phyloP scores from a whole-genome alignment of 768 basidiomycete species.

The Agaricus subrufescens region DNA sequence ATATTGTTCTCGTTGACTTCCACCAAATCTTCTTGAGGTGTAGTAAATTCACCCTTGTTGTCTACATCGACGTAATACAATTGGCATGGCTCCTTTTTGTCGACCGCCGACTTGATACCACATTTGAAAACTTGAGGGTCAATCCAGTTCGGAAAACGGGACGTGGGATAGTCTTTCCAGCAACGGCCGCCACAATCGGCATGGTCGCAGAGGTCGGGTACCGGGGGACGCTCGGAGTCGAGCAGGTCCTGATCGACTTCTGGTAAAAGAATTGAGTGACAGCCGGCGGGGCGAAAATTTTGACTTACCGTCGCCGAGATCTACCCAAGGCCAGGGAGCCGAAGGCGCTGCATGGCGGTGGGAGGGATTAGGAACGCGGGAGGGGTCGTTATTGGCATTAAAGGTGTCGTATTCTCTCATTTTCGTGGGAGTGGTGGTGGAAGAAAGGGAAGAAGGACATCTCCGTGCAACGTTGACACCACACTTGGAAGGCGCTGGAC shows the following conservation, averaged over 20 bases:
- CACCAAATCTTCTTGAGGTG: conserved; percentile 17
- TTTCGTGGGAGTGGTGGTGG: not conserved
- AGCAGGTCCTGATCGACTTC: conserved; percentile 21
- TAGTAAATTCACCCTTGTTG: conserved; percentile 30
- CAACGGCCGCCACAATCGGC: conserved; percentile 18
- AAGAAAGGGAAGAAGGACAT: not conserved
- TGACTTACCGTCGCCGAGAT: conserved; percentile 2
- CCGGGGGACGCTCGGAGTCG: conserved; percentile 21
- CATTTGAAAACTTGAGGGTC: conserved; percentile 31
- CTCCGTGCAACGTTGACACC: not conserved
- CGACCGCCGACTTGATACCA: conserved; percentile 21
- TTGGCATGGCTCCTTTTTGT: not conserved
- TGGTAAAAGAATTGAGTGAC: not conserved
- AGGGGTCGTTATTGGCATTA: conserved; percentile 6
- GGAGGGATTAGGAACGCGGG: conserved; percentile 29
- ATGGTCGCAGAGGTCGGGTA: conserved; percentile 26
- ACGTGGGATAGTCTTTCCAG: conserved; percentile 34
- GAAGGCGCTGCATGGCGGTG: conserved; percentile 44
- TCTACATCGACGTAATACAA: conserved; percentile 39
- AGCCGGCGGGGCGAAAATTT: not conserved
- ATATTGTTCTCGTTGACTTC: conserved; percentile 18
- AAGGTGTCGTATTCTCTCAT: not conserved
- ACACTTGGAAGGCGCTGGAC: not conserved
- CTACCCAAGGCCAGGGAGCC: conserved; percentile 35
- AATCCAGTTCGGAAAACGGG: conserved; percentile 51